phyloP scores from a whole-genome alignment of 2,329 filamentous ascomycete species.

The Colletotrichum acutatum region DNA sequence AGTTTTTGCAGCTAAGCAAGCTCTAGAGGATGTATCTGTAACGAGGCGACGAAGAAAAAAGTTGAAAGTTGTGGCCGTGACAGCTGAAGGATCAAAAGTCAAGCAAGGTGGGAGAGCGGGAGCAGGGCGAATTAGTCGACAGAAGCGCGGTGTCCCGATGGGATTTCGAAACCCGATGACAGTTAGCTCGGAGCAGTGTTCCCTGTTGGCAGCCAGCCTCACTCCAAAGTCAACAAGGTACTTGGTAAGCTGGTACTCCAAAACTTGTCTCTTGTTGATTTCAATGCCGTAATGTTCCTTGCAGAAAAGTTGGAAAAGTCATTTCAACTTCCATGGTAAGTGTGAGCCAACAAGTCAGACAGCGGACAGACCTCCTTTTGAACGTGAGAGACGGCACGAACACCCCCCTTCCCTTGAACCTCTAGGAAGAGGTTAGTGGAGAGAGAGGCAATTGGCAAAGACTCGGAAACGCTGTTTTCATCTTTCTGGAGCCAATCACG shows the following conservation, averaged over 20 bases:
- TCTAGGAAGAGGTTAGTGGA: neutral
- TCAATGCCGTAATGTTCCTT: neutral
- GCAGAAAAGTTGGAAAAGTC: neutral
- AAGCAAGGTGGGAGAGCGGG: too few species aligned
- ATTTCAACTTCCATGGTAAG: neutral
- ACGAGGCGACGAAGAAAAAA: neutral
- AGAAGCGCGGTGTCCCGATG: slow-evolving; percentile 15
- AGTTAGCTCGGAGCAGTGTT: slow-evolving; percentile 19
- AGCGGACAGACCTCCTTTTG: neutral
- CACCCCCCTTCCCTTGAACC: neutral
- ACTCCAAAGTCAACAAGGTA: slow-evolving; percentile 1
- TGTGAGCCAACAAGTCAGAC: neutral
- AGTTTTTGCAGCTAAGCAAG: neutral
- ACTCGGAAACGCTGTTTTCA: neutral
- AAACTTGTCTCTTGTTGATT: neutral
- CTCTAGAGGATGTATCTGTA: neutral
- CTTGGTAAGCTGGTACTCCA: neutral
- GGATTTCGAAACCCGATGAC: slow-evolving; percentile 30
- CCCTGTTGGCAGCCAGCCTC: slow-evolving; percentile 29
- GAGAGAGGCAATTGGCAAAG: neutral
- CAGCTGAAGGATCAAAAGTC: neutral
- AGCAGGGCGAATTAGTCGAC: slow-evolving; percentile 22
- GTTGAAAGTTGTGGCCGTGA: neutral
- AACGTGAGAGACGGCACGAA: slow-evolving; percentile 16
- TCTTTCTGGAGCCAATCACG: slow-evolving; percentile 13